Evolutionary conservation across 2,329 filamentous ascomycete species (phyloP).

Genomic region (Zymoseptoria passerinii): DNA sequence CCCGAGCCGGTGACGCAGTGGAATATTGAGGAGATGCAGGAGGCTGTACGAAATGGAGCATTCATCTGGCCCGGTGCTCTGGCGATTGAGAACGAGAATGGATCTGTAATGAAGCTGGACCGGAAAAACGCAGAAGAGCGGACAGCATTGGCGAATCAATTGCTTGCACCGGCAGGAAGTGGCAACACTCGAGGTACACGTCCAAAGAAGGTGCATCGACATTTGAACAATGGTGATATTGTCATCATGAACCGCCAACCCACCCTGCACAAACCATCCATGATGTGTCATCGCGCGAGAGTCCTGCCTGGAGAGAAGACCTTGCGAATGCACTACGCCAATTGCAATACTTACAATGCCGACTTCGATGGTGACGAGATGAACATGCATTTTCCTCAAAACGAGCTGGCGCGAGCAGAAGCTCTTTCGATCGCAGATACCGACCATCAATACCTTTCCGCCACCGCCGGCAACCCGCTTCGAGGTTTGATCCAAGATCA

Average conservation of each 20-base stretch:
- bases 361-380: conserved; percentile 99
- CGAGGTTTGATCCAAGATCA: conserved; percentile 98
- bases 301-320: conserved; percentile 93
- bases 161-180: conserved; percentile 74
- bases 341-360: conserved; percentile 98
- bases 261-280: conserved; percentile 95
- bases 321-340: conserved; percentile 98
- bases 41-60: conserved; percentile 89
- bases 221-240: conserved; percentile 92
- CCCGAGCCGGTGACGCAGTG: conserved; percentile 95
- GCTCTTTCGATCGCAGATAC: conserved; percentile 90
- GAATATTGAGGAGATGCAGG: conserved; percentile 92
- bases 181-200: conserved; percentile 60
- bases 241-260: conserved; percentile 98
- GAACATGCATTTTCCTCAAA: conserved; percentile 99
- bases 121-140: conserved; percentile 85
- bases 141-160: conserved; percentile 80
- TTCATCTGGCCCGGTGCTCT: conserved; percentile 91
- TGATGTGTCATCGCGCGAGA: conserved; percentile 93
- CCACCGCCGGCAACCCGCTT: conserved; percentile 85
- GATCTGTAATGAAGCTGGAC: conserved; percentile 78
- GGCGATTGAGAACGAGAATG: conserved; percentile 92
- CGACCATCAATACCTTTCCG: conserved; percentile 92
- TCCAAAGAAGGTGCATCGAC: conserved; percentile 94
- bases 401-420: conserved; percentile 87